Base-by-base conservation (phyloP, 1,284 basidiomycete species). In the Rhizoctonia solani region DNA sequence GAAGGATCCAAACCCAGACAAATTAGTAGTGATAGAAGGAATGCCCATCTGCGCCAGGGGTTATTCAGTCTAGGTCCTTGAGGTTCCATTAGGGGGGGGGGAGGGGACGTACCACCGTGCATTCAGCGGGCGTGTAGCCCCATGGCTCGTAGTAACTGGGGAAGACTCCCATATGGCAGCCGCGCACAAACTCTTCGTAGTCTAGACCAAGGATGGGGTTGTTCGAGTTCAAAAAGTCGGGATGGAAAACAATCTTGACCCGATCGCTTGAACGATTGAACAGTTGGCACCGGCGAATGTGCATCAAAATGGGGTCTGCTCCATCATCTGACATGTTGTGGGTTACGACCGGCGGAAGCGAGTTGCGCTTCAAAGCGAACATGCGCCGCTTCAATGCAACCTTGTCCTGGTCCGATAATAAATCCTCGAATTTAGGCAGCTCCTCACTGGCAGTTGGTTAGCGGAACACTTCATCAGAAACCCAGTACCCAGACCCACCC, bases 141-240 rank as follows among this genome's bases (percentile, higher is more conserved):
- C 93, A 95, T 2, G 93, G 94, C 78, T 95, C 93, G 71, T 92
- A 92, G 74, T 98, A 99, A 73, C 91, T 94, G 1, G 96, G 95
- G 85, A 99, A 98, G 41, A 98, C 95, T 69, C 96, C 96, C 69
- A 99, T 80, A 81, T 98, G 96, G 76, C 96, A 98, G 2, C 96
- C 96, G 72, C 96, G 83, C 14, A 98, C 96, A 76, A 99, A 99
- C 80, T 99, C 96, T 78, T 99, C 96, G 76, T 99, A 99, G 77
- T 99, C 96, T 70, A 99, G 83, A 1, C 95, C 95, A 23, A 99
- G 81, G 68, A 98, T 97, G 0, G 96, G 96, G 80, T 98, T 98
- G 80, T 95, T 98, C 68, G 93, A 89, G 79, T 96, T 98, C 75
- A 99, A 79, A 81, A 99, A 99, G 77, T 99, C 96, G 3, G 96